Evolutionary conservation across 345 rosid species (phyloP).

Genomic region (Eucalyptus camaldulensis): DNA sequence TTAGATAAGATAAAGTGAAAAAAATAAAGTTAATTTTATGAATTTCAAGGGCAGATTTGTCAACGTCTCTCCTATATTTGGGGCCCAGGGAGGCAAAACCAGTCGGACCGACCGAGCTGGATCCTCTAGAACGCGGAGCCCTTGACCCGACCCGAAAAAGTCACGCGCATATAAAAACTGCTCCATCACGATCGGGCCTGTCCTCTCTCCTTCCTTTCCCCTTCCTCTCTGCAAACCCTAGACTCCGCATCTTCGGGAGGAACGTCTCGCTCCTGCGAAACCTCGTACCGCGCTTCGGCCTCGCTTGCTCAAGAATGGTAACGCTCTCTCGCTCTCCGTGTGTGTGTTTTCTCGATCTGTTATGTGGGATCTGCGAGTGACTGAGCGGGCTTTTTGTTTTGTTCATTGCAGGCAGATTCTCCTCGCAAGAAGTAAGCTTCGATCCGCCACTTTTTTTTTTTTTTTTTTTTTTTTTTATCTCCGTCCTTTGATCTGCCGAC

Average conservation of each 20-base stretch:
- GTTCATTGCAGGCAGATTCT: conserved; percentile 50
- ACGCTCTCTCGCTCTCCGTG: not conserved
- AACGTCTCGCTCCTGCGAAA: not conserved
- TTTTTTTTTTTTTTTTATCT: too few relatives aligned
- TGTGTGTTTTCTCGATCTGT: not conserved
- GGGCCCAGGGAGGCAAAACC: not conserved
- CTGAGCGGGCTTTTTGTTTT: not conserved
- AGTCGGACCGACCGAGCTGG: not conserved
- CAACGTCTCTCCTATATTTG: not conserved
- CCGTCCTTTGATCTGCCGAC: not conserved
- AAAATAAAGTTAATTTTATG: not conserved
- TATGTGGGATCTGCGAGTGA: not conserved
- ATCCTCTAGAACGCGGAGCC: not conserved
- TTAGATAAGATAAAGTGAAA: not conserved
- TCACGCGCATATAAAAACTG: not conserved
- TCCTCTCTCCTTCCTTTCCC: not conserved
- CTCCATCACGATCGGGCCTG: fast-evolving
- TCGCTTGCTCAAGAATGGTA: not conserved
- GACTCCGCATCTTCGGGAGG: not conserved
- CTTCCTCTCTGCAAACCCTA: not conserved
- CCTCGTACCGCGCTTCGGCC: not conserved
- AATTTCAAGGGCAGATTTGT: not conserved
- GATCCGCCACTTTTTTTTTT: not conserved
- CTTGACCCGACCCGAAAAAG: not conserved
- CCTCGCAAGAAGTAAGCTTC: conserved; percentile 49